These are phyloP conservation scores for Penstemon eatonii DNA, from an alignment of 257 asterid genomes.

Conservation along the genomic window DNA sequence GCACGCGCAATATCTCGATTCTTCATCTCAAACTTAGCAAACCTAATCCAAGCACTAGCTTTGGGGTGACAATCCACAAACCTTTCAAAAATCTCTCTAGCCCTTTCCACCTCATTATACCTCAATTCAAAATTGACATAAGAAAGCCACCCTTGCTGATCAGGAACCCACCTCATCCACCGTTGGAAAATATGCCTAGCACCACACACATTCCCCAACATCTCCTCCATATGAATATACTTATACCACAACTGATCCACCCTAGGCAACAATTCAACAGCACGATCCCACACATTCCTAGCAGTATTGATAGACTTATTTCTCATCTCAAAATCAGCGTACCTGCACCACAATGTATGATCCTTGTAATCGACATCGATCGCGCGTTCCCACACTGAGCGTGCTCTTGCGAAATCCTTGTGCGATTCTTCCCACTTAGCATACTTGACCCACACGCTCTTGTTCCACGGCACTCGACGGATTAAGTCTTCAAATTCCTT, in stretches of 20 bases:
- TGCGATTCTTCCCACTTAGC: constrained; percentile 91
- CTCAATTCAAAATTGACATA: constrained; percentile 74
- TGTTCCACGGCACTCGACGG: constrained; percentile 79
- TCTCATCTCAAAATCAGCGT: constrained; percentile 88
- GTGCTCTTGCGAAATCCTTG: constrained; percentile 68
- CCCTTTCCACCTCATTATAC: constrained; percentile 75
- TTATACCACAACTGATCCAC: constrained; percentile 89
- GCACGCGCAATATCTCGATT: constrained; percentile 45
- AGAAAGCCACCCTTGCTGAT: constrained; percentile 82
- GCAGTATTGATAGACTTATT: constrained; percentile 70
- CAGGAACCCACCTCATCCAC: constrained; percentile 90
- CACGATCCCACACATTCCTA: constrained; percentile 78
- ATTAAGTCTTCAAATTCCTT: constrained; percentile 70
- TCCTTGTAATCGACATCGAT: constrained; percentile 78
- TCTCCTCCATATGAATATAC: constrained; percentile 87
- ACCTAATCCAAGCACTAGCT: constrained; percentile 73
- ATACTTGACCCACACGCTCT: constrained; percentile 84
- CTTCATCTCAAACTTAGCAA: constrained; percentile 71
- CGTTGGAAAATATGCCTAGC: constrained; percentile 75
- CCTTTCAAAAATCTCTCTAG: constrained; percentile 67
- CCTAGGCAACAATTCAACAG: constrained; percentile 64
- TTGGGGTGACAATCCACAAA: constrained; percentile 63
- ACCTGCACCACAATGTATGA: constrained; percentile 81
- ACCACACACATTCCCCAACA: constrained; percentile 65
- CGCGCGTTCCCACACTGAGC: constrained; percentile 94